phyloP scores from a whole-genome alignment of 495 filamentous ascomycete genomes.

The Hyphodiscus hymeniophilus region DNA sequence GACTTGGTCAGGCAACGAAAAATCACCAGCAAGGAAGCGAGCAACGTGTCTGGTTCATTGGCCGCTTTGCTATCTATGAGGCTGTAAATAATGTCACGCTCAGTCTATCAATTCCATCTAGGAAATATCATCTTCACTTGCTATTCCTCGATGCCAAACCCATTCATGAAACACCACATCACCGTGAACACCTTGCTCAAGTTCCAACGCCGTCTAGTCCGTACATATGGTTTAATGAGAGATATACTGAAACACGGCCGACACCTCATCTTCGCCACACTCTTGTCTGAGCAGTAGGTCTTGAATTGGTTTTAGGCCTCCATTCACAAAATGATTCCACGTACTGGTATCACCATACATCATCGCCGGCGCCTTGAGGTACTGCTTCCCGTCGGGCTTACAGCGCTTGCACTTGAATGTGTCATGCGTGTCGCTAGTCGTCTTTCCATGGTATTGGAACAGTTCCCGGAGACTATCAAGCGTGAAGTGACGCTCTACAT shows the following conservation, averaged over 20 bases:
- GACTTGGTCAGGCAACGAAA: no score
- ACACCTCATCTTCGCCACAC: slow-evolving; percentile 67
- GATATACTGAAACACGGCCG: slow-evolving; percentile 97
- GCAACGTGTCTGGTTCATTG: no score
- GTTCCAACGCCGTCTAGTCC: background rate
- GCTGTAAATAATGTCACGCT: no score
- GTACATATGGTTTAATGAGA: slow-evolving; percentile 52
- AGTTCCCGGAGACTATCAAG: slow-evolving; percentile 82
- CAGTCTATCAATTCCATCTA: no score
- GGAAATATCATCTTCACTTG: slow-evolving; percentile 1
- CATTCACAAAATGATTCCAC: slow-evolving; percentile 95
- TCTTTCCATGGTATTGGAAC: slow-evolving; percentile 82
- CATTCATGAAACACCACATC: background rate
- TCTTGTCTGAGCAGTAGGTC: slow-evolving; percentile 90
- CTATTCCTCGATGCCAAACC: background rate
- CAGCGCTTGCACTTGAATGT: slow-evolving; percentile 99
- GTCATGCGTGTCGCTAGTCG: slow-evolving; percentile 89
- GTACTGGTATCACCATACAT: slow-evolving; percentile 96
- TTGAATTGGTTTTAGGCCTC: slow-evolving; percentile 71
- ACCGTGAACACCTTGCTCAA: background rate
- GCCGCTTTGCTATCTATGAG: no score
- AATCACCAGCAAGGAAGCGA: no score
- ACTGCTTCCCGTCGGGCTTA: slow-evolving; percentile 75
- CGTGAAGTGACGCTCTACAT: slow-evolving; percentile 94
- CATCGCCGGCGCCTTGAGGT: slow-evolving; percentile 84